Base-by-base conservation (phyloP, 345 rosid genomes). In the Gossypium longicalyx region DNA sequence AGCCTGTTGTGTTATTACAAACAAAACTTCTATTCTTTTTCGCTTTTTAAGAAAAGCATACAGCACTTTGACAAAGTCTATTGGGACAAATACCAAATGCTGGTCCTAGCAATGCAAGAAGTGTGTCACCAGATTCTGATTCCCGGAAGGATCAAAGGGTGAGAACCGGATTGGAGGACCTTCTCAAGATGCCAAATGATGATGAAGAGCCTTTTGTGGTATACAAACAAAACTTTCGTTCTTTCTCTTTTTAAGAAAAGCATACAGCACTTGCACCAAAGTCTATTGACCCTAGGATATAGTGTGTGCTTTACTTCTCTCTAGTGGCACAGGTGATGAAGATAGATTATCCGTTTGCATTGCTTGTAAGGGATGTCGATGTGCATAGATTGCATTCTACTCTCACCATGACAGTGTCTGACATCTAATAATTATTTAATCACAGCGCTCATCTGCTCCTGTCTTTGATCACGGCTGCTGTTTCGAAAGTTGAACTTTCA, bases 121-220 rank as follows among this genome's bases (percentile, higher is more conserved):
- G 64, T 7, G 72, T 64, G 16, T 45, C 74, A 66, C 45, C 77
- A 12, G 52, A 16, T 44, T 60, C 64, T 48, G 78, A 56, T 81
- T 60, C 78, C 43, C 72, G 3, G 75, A 67, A 76, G 67, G 82
- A 79, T 68, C 83, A 76, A 49, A 38, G 53, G 57, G 52, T 58
- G 82, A 70, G 76, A 68, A 65, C 70, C n/a, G 56, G 48, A 73
- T 61, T 38, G 73, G 34, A 65, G 75, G 62, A 78, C 76, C 71
- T 68, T 73, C 75, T 25, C 38, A 65, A 58, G 82, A 64, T 29
- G 48, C 56, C 27, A 65, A 60, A 63, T 65, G 60, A 64, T 75
- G 75, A 79, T 23, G 60, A 11, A 52, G 57, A 7, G 59, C 44
- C 45, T 27, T 69, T 27, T 3, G 41, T 29, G 25, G 45, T 51